Base-by-base conservation (phyloP, 208 protist genomes). In the Leishmania major region DNA sequence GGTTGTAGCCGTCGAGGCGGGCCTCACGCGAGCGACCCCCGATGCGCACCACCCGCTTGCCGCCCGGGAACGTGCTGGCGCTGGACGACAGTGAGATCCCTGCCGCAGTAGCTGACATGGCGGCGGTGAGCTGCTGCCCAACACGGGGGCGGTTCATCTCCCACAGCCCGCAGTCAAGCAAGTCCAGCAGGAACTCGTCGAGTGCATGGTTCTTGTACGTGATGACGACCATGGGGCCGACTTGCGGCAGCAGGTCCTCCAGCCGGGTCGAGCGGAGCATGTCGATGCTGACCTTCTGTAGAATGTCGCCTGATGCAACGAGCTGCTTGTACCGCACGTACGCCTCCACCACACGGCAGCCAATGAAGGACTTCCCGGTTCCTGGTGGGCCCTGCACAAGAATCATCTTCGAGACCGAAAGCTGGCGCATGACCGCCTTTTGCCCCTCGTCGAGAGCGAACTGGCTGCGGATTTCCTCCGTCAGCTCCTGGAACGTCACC, bases 181-280 rank as follows among this genome's bases (percentile, higher is more conserved):
- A 80, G 73, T 98, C 95, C 0, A 96, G 84, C 37, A 98, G 93
- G 75, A 98, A 98, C 86, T 98, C 95, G 81, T 99, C 98, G 31
- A 99, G 87, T n/a, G 98, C 97, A 83, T 99, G 98, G 84, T 99
- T 99, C 78, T 98, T 99, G 86, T 96, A 98, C 79, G 96, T 99
- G 81, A 98, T 95, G 40, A 97, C 90, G 17, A 99, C 92, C 47
- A 99, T 94, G 57, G 96, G 96, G 0, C 94, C 93, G 37, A 96
- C 89, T 25, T 77, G 81, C n/a, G 93, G 94, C 66, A 96, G 85
- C 80, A 97, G 81, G 28, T 93, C 84, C 47, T 88, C 88, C 64
- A 85, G 73, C 19, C 82, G 78, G 53, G 88, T 91, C 25, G 87
- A 88, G 28, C 79, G 75, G 25, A 97, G 87, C 79, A 89, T 75